These are phyloP conservation scores for Russula olivacea DNA, from an alignment of 768 basidiomycete species.

Conservation along the genomic window DNA sequence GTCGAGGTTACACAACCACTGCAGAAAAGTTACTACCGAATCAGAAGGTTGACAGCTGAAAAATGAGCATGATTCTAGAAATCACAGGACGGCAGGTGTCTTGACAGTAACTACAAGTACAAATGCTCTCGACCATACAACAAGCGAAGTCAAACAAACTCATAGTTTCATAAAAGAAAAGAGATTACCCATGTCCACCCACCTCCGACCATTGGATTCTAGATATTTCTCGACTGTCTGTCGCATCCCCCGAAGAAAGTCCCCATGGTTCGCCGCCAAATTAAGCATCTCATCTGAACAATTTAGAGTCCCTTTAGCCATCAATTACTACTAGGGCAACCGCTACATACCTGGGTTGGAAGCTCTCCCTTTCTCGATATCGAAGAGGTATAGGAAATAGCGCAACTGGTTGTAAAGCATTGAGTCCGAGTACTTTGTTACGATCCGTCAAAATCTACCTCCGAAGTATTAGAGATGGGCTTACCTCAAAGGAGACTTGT, in stretches of 20 bases:
- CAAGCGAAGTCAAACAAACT: conserved; percentile 14
- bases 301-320: not conserved
- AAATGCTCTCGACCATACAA: conserved; percentile 1
- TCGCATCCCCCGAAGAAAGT: conserved; percentile 47
- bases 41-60: conserved; percentile 14
- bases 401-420: conserved; percentile 87
- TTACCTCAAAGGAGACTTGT: conserved; percentile 67
- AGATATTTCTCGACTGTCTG: conserved; percentile 70
- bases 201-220: conserved; percentile 81
- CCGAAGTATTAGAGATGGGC: conserved; percentile 27
- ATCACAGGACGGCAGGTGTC: not conserved
- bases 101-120: conserved; percentile 14
- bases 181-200: conserved; percentile 74
- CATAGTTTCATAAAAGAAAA: conserved; percentile 78
- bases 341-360: conserved; percentile 42
- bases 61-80: conserved; percentile 2
- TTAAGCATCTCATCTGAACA: conserved; percentile 49
- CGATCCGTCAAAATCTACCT: conserved; percentile 10
- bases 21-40: conserved; percentile 24
- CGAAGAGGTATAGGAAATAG: conserved; percentile 76
- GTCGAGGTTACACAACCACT: conserved; percentile 52
- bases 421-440: conserved; percentile 78
- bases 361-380: conserved; percentile 55
- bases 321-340: conserved; percentile 30
- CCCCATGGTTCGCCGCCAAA: conserved; percentile 45